Evolutionary conservation across 345 rosid species (phyloP).

Genomic region (Aethionema arabicum): DNA sequence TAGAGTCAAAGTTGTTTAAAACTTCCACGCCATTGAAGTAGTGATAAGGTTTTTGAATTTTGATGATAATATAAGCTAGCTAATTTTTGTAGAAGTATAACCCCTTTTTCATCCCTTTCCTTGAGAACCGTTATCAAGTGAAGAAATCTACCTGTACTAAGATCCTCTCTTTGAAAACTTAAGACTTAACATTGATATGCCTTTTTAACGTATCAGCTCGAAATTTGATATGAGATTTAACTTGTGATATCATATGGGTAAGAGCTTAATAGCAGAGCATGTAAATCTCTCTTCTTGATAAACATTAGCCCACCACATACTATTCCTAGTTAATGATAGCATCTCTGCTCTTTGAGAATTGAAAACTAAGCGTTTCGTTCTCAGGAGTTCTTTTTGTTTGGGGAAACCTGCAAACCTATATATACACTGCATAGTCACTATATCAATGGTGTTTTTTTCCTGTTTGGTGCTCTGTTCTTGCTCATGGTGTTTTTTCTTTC

Average conservation of each 20-base stretch:
- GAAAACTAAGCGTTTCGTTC: neutral
- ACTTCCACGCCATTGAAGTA: neutral
- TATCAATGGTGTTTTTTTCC: neutral
- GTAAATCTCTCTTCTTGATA: too few relatives aligned
- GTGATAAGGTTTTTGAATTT: neutral
- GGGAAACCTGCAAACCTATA: neutral
- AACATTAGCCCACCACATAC: neutral
- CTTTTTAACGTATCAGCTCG: neutral
- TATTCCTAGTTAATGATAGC: neutral
- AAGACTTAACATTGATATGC: neutral
- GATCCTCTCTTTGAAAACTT: neutral
- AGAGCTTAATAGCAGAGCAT: too few relatives aligned
- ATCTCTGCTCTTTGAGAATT: neutral
- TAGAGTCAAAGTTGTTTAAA: neutral
- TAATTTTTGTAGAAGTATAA: neutral
- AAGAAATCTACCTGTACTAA: conserved; percentile 4
- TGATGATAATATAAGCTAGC: neutral
- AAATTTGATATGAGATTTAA: neutral
- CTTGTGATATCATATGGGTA: neutral
- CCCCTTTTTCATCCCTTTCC: neutral
- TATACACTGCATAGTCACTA: neutral
- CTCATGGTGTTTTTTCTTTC: neutral
- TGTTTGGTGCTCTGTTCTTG: neutral
- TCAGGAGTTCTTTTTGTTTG: neutral
- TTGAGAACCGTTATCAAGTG: neutral